Evolutionary conservation across 164 flowering plant genomes (phyloP).

Genomic region (Nymphaea colorata): DNA sequence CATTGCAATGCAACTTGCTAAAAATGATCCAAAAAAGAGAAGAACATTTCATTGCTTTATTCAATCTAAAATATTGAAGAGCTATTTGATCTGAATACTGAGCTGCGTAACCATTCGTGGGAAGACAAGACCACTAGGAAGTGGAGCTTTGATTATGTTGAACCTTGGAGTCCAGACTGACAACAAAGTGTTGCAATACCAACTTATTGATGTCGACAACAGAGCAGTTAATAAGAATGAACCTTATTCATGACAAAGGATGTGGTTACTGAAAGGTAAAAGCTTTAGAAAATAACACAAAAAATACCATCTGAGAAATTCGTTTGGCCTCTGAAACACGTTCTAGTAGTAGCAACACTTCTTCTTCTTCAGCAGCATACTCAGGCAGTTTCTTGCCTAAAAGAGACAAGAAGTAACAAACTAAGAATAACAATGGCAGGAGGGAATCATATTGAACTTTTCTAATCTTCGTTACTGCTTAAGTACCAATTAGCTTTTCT

Average conservation of each 20-base stretch:
- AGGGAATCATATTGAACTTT: background rate
- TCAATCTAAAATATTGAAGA: background rate
- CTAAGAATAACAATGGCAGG: background rate
- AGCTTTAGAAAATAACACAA: background rate
- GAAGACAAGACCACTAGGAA: background rate
- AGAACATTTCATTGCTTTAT: background rate
- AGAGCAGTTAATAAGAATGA: too few relatives aligned
- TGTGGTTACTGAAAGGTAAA: background rate
- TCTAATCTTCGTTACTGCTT: background rate
- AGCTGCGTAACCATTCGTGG: too few relatives aligned
- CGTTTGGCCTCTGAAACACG: constrained; percentile 71
- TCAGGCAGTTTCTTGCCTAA: constrained; percentile 68
- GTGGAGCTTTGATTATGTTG: background rate
- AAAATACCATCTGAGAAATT: constrained; percentile 48
- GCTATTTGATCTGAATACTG: too few relatives aligned
- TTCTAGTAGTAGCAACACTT: constrained; percentile 56
- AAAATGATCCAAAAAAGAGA: background rate
- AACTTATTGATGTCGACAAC: too few relatives aligned
- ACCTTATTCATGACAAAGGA: too few relatives aligned
- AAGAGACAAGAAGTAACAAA: background rate
- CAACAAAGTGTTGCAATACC: background rate
- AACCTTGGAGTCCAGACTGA: background rate
- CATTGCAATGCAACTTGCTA: background rate
- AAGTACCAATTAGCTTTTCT: constrained; percentile 62
- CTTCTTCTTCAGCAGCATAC: constrained; percentile 49